Base-by-base conservation (phyloP, 2,329 filamentous ascomycete genomes). In the Decorospora gaudefroyi region DNA sequence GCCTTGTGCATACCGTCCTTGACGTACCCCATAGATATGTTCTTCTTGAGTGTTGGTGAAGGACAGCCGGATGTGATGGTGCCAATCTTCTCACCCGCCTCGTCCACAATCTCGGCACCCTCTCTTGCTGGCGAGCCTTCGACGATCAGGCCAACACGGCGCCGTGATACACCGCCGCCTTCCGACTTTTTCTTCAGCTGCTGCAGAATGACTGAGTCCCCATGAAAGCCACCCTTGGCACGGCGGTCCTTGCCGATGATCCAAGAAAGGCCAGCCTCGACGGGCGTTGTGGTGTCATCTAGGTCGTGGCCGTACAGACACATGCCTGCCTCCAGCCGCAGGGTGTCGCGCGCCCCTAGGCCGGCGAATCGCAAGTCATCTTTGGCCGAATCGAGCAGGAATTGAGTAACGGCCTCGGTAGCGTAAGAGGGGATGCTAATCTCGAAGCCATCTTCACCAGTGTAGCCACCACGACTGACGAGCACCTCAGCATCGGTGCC, bases 241-340 rank as follows among this genome's bases (percentile, higher is more conserved):
- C 85, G 85, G 12, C 92, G 83, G 42, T 86, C 82, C 66, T 90
- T 90, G 53, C 87, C 85, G 48, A 99, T 85, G 64, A 96, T 82
- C 92, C 93, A 99, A 48, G 77, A 77, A 0, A 89, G 73, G 1
- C 76, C 78, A 1, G 80, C 85, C 65, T 84, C 81, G 4, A 86
- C 83, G 1, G 86, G 85, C 1, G 86, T 88, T 8, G 81, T 86
- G 0, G 76, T 76, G 45, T 96, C 92, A 68, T 95, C 85, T 25
- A 99, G 81, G 70, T 99, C 93, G 74, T 97, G 90, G n/a, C 93
- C 93, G 74, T 99, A 99, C n/a, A 99, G 80, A 72, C 93, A 99
- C 92, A 99, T 95, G 49, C 93, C 93, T 0, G 93, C 93, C 75
- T 99, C 93, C 19, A 99, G 83, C 32, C 93, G 85, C 47, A 99